Evolutionary conservation across 2,329 filamentous ascomycete species (phyloP), one percentile per base, ranked within the genome.

Genomic region (Paracoccidioides lutzii): DNA sequence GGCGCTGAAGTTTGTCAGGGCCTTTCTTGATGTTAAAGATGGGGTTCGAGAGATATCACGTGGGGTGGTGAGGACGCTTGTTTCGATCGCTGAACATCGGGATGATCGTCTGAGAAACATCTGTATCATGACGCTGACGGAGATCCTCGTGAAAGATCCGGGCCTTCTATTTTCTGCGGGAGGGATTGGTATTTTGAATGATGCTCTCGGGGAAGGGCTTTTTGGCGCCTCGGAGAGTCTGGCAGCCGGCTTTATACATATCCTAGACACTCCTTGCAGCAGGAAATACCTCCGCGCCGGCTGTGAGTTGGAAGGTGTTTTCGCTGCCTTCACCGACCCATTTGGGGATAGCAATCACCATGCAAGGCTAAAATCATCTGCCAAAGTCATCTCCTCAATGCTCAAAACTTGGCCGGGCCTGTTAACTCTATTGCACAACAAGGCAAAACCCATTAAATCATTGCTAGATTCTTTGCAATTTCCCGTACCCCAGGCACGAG

Each of bases 391-490:
- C 57, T 82, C 89, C n/a, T 83, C 86, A 12, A 84, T 95, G 61
- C 75, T 98, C 63, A 91, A 89, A 68, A 93, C 89, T 53, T 98
- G 94, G 93, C 85, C 93, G 7, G 93, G 93, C 5, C 76, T 98
- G 55, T 85, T 97, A 75, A 84, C 84, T 30, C 77, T 98, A 15
- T 88, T 87, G 58, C 89, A 94, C 81, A 89, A 93, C 70, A 81
- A 93, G 65, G 90, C 93, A 61, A 79, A 89, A 45, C 85, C 93
- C 5, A 81, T 97, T 42, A 82, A 81, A 59, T 97, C 93, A 3
- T 78, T 98, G 42, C 75, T 86, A n/a, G 76, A 81, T 37, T 82
- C 83, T 0, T 70, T 86, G 28, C 79, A 82, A 59, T 81, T 83
- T 55, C 76, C 77, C 2, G 76, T 78, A 42, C 69, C 76, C 1